phyloP scores from a whole-genome alignment of 768 basidiomycete genomes.

The Suillus sp. region DNA sequence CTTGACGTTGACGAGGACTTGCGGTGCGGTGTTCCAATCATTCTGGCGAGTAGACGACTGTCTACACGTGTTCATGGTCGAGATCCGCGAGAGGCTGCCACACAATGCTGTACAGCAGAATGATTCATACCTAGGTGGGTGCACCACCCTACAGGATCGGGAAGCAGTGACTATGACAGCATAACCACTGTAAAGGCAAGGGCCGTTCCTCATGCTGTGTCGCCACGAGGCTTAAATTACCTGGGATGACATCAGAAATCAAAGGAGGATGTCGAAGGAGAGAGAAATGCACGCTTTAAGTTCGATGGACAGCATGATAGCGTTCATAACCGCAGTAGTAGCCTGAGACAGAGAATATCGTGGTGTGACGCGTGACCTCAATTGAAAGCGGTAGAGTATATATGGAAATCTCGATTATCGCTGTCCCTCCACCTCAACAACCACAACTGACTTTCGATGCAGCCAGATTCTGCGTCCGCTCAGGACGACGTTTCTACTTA shows the following conservation, averaged over 20 bases:
- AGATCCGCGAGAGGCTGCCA: constrained; percentile 3
- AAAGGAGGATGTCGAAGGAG: background rate
- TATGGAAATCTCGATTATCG: constrained; percentile 40
- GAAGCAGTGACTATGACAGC: background rate
- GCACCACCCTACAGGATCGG: background rate
- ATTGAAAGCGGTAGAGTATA: constrained; percentile 22
- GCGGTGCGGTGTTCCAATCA: background rate
- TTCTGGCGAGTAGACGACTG: background rate
- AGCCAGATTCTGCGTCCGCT: constrained; percentile 19
- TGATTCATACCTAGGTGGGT: background rate
- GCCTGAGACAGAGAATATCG: background rate
- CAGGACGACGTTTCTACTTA: constrained; percentile 18
- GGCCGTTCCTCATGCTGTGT: background rate
- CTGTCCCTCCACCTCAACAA: constrained; percentile 20
- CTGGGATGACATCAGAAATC: background rate
- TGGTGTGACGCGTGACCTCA: constrained; percentile 25
- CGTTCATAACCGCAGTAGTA: background rate
- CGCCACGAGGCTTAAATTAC: background rate
- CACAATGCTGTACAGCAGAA: background rate
- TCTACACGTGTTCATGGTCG: background rate
- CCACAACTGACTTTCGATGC: constrained; percentile 22
- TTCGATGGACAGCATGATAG: background rate
- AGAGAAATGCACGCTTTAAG: background rate
- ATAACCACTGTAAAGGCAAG: background rate
- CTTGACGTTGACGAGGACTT: background rate